Conservation (phyloP, 2,329 filamentous ascomycete genomes). For the Blastomyces emzantsi region DNA sequence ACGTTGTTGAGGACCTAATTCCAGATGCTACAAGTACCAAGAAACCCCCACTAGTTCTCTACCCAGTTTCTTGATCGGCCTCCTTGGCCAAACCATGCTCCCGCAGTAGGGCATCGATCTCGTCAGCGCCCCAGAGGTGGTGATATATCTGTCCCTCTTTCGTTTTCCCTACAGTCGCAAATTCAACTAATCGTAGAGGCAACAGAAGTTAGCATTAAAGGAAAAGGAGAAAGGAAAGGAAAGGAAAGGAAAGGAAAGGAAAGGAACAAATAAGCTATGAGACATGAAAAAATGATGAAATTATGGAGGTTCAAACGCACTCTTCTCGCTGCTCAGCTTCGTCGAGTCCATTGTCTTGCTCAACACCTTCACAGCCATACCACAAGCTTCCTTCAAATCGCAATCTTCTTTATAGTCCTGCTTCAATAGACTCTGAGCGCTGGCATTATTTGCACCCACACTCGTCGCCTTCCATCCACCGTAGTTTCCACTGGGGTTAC, state of each 20-base stretch:
- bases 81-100: constrained; percentile 92
- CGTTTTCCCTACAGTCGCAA: constrained; percentile 94
- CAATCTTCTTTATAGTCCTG: constrained; percentile 99
- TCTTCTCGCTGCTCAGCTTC: constrained; percentile 98
- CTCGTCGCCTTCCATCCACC: constrained; percentile 99
- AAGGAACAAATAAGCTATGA: too few species aligned
- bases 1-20: not conserved
- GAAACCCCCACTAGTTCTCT: constrained; percentile 16
- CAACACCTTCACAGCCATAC: constrained; percentile 93
- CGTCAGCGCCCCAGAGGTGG: constrained; percentile 91
- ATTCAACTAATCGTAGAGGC: constrained; percentile 60
- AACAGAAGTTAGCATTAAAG: not conserved
- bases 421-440: constrained; percentile 92
- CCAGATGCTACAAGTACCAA: not conserved
- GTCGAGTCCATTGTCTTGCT: constrained; percentile 99
- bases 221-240: not conserved
- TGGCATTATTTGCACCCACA: constrained; percentile 95
- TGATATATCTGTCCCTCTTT: constrained; percentile 96
- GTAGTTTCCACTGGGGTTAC: constrained; percentile 98
- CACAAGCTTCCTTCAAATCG: constrained; percentile 89
- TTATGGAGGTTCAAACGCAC: constrained; percentile 46
- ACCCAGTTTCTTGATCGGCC: constrained; percentile 54
- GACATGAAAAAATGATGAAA: too few species aligned
- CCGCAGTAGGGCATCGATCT: constrained; percentile 88
- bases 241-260: not conserved